Percentiles rank a stretch among this genome's conserved stretches.
These are phyloP conservation scores for Avena sativa DNA, from an alignment of 176 grass and related monocot species.

Conservation along the genomic window DNA sequence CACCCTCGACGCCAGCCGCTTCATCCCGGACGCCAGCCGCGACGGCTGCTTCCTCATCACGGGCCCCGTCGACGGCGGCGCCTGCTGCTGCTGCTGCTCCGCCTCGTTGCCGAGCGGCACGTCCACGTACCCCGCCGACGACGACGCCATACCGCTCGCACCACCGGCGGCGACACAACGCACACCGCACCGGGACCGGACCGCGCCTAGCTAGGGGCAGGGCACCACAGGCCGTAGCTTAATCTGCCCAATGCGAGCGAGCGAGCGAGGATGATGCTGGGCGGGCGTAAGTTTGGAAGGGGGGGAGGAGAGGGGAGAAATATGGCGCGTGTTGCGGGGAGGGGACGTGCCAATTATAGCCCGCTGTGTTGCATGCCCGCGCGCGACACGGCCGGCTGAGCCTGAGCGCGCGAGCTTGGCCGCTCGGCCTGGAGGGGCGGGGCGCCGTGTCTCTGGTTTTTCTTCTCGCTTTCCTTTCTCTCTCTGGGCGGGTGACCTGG, in stretches of 20 bases:
- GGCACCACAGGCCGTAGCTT: background rate
- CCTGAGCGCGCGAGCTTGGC: background rate
- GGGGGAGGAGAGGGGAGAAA: constrained; percentile 3
- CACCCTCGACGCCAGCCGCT: constrained; percentile 49
- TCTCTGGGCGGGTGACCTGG: background rate
- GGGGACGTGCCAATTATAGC: constrained; percentile 45
- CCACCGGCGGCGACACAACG: background rate
- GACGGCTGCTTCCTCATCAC: constrained; percentile 59
- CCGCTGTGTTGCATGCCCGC: constrained; percentile 51
- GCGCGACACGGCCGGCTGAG: constrained; percentile 52
- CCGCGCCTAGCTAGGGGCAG: no score
- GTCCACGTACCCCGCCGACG: constrained; percentile 28
- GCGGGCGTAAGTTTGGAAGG: constrained; percentile 39
- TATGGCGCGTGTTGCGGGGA: constrained; percentile 35
- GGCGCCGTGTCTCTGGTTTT: background rate
- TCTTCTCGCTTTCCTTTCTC: background rate
- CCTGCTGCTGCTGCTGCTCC: constrained; percentile 8
- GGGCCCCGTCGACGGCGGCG: constrained; percentile 38
- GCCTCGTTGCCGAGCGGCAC: constrained; percentile 30
- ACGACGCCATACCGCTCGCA: constrained; percentile 34
- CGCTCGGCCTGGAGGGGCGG: background rate
- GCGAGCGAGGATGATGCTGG: background rate
- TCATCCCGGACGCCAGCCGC: constrained; percentile 53
- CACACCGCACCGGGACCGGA: background rate
- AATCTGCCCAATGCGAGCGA: background rate